Conservation (phyloP, 1,284 basidiomycete genomes). For the Fomitopsis palustris region DNA sequence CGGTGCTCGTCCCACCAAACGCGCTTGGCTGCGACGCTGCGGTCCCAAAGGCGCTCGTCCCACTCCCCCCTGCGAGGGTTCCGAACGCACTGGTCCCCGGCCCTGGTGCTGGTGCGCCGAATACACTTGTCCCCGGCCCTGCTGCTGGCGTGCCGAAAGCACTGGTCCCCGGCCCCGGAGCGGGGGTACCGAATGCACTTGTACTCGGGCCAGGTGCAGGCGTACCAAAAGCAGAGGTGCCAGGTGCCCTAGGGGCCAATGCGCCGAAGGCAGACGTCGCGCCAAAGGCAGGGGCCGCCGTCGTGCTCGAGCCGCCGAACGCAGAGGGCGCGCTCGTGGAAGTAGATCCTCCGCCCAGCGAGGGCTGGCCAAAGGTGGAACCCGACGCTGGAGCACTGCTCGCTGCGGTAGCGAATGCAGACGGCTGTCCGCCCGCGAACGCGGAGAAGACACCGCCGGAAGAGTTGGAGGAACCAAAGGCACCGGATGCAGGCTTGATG, state of each 20-base stretch:
- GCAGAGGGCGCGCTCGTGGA: conserved; percentile 35
- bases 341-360: conserved; percentile 12
- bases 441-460: conserved; percentile 23
- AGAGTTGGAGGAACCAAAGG: conserved; percentile 25
- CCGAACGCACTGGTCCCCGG: conserved; percentile 28
- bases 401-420: conserved; percentile 29
- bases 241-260: conserved; percentile 10
- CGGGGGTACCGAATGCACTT: conserved; percentile 3
- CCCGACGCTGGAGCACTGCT: conserved; percentile 16
- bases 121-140: conserved; percentile 24
- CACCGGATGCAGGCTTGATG: conserved; percentile 31
- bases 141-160: conserved; percentile 23
- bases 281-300: conserved; percentile 17
- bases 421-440: conserved; percentile 25
- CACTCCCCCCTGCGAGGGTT: conserved; percentile 12
- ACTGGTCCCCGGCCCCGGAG: conserved; percentile 15
- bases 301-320: conserved; percentile 29
- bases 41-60: conserved; percentile 32
- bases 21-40: conserved; percentile 22
- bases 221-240: conserved; percentile 30
- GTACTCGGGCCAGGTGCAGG: conserved; percentile 8
- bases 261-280: conserved; percentile 28
- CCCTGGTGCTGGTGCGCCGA: conserved; percentile 24
- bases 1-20: conserved; percentile 24
- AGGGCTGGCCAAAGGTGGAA: conserved; percentile 27